These are phyloP conservation scores for Anastatica hierochuntica DNA, from an alignment of 345 rosid species.

Conservation along the genomic window DNA sequence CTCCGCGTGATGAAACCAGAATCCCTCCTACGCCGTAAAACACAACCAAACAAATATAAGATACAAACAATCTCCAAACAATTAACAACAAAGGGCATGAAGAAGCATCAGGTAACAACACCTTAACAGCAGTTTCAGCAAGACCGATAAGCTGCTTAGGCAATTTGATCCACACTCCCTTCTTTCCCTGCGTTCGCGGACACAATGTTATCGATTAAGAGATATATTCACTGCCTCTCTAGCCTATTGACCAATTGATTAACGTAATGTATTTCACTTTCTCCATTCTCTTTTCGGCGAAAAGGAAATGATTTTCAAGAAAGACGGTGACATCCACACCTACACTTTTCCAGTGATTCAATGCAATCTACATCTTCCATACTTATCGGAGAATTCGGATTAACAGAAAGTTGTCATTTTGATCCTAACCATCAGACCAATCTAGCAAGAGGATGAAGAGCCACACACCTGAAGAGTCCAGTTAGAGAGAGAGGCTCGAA, in stretches of 20 bases:
- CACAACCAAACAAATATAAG: neutral
- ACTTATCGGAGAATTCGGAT: too few relatives aligned
- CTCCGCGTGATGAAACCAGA: constrained; percentile 92
- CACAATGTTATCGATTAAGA: neutral
- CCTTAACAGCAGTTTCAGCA: constrained; percentile 72
- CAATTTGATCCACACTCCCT: constrained; percentile 81
- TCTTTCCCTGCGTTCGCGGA: constrained; percentile 50
- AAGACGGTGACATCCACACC: too few relatives aligned
- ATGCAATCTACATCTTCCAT: too few relatives aligned
- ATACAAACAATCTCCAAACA: too few relatives aligned
- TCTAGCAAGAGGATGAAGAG: neutral
- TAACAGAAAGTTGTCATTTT: too few relatives aligned
- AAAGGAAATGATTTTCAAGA: neutral
- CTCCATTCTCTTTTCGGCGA: neutral
- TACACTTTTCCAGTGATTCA: too few relatives aligned
- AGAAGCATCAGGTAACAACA: constrained; percentile 11
- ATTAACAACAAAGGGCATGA: neutral
- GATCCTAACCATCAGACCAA: too few relatives aligned
- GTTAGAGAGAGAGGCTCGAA: constrained; percentile 41
- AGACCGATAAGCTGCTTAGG: constrained; percentile 58
- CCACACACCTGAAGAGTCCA: constrained; percentile 87
- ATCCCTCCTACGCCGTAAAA: constrained; percentile 58
- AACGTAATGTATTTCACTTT: neutral
- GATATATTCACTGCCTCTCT: too few relatives aligned
- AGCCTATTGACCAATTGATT: too few relatives aligned